Evolutionary conservation across 352 stramenopile species (phyloP).

Genomic region (Pythium grandisporangium): DNA sequence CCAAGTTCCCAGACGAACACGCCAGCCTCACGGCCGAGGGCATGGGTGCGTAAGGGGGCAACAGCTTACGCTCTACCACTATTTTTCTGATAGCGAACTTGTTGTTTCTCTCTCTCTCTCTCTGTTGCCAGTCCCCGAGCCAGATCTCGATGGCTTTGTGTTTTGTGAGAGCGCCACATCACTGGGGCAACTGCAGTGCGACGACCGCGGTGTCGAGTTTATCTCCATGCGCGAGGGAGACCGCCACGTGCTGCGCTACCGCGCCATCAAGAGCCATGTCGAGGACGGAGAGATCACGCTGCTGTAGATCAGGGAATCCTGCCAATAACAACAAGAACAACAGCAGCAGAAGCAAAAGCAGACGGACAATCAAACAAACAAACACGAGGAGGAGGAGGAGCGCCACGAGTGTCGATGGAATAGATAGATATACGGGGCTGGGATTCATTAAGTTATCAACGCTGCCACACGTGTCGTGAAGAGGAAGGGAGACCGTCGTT

Average conservation of each 20-base stretch:
- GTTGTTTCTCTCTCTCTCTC: too few relatives aligned
- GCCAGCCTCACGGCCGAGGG: conserved; percentile 37
- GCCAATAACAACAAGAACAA: too few relatives aligned
- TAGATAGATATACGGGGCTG: not conserved
- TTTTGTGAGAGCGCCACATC: conserved; percentile 65
- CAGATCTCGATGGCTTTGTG: conserved; percentile 72
- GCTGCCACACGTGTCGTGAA: not conserved
- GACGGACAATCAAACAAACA: too few relatives aligned
- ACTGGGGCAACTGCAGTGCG: conserved; percentile 47
- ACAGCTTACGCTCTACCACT: not conserved
- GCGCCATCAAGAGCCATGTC: conserved; percentile 42
- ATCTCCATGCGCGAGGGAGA: conserved; percentile 47
- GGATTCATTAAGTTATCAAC: not conserved
- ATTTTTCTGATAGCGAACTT: not conserved
- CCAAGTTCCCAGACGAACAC: conserved; percentile 60
- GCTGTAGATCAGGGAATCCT: conserved; percentile 12
- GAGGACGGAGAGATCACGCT: conserved; percentile 44
- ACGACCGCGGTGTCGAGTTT: conserved; percentile 62
- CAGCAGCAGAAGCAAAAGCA: too few relatives aligned
- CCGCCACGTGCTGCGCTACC: conserved; percentile 71
- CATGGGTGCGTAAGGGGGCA: conserved; percentile 37
- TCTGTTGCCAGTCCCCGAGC: conserved; percentile 33
- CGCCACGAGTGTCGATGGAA: too few relatives aligned
- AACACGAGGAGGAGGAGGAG: too few relatives aligned
- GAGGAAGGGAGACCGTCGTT: not conserved